Conservation (phyloP, 1,284 basidiomycete species). For the Xerocomus amazonicus region DNA sequence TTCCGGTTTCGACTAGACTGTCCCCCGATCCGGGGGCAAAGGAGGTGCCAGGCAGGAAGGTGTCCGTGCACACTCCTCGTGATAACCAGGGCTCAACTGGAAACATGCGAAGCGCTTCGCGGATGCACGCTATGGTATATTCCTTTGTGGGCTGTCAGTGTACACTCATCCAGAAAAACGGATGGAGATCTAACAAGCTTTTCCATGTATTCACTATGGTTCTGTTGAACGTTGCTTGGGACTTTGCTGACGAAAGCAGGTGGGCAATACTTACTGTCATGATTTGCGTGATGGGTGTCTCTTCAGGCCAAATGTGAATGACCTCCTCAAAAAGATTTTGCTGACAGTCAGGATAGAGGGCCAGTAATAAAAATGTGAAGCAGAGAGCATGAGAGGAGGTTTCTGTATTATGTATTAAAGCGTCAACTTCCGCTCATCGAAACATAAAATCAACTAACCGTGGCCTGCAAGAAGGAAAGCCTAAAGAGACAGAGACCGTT, state of each 20-base stretch:
- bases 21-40: conserved; percentile 33
- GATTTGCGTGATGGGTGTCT: conserved; percentile 23
- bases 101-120: conserved; percentile 43
- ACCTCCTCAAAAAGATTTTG: conserved; percentile 41
- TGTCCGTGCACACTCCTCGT: conserved; percentile 38
- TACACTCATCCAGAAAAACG: background rate
- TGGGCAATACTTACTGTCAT: conserved; percentile 8
- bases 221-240: conserved; percentile 19
- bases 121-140: conserved; percentile 40
- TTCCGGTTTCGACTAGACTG: conserved; percentile 27
- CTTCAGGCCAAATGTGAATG: conserved; percentile 33
- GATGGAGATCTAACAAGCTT: conserved; percentile 27
- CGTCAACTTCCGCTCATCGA: conserved; percentile 2
- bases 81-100: conserved; percentile 39
- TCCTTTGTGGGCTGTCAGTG: conserved; percentile 29
- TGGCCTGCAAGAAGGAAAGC: conserved; percentile 38
- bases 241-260: background rate
- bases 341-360: conserved; percentile 45
- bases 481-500: conserved; percentile 17
- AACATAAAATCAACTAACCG: conserved; percentile 11
- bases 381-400: conserved; percentile 44
- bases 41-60: conserved; percentile 32
- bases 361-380: conserved; percentile 41
- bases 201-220: conserved; percentile 36
- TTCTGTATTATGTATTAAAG: conserved; percentile 31